Base-by-base conservation (phyloP, 2,329 filamentous ascomycete species). In the Lasiodiplodia hormozganensis region DNA sequence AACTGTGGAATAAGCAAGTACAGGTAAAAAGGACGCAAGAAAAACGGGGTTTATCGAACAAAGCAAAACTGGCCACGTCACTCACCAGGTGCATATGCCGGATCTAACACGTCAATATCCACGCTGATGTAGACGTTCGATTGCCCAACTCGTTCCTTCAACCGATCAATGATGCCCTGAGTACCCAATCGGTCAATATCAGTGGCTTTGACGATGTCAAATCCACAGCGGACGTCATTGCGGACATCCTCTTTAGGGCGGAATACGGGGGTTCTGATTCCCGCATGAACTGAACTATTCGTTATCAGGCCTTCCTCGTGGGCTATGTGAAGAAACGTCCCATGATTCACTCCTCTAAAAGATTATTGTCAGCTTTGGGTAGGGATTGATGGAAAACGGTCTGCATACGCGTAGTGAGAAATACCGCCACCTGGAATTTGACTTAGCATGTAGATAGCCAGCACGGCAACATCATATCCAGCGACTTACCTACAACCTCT, bases 251-350 rank as follows among this genome's bases (percentile, higher is more conserved):
- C 79, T 69, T 84, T 84, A 21, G 76, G 80, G 16, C 84, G 82
- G 7, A 78, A 72, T 1, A 88, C 74, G 0, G 87, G 86, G 0
- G 84, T 87, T 49, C 88, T 82, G 70, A 89, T 88, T 0, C 88
- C 87, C n/a, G 85, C 87, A 74, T 89, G 87, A n/a, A 89, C 84
- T 0, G 86, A 88, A 2, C 82, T 84, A 71, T 89, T 88, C 28
- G 80, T 78, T 68, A 89, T 85, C 52, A 89, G 77, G 0, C 86
- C 87, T 75, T 31, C 28, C 28, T 89, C 87, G 71, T 89, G 86
- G 0, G 87, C 87, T 49, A 89, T 86, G 70, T 89, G 86, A 16
- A 89, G 76, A 73, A 88, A 89, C 0, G 87, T 89, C 40, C 87
- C 87, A 73, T 89, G 87, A 68, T 89, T 89, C 3, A 88, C 77